Conservation (phyloP, 768 basidiomycete genomes). For the Dictyophora rubrovolvata region DNA sequence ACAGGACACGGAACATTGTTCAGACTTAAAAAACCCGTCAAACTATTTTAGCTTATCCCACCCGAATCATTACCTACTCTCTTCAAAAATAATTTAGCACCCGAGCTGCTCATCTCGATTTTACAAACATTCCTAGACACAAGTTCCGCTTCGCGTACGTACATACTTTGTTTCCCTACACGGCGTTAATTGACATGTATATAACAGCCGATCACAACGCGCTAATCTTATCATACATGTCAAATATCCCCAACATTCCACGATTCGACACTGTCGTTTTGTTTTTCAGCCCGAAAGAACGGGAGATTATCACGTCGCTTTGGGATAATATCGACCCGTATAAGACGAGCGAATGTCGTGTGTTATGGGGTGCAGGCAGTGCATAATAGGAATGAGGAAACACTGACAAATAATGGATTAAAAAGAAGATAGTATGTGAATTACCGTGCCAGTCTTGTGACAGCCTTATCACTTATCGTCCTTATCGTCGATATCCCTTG, state of each 20-base stretch:
- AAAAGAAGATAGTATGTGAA: no score
- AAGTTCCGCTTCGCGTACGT: not conserved
- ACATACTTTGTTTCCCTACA: not conserved
- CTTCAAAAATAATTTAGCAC: constrained; percentile 64
- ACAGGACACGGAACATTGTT: no score
- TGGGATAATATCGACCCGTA: not conserved
- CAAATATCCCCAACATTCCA: constrained; percentile 40
- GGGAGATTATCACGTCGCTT: constrained; percentile 12
- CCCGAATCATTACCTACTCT: constrained; percentile 47
- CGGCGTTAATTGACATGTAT: not conserved
- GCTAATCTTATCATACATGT: constrained; percentile 37
- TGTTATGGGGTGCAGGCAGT: not conserved
- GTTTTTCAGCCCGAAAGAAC: constrained; percentile 53
- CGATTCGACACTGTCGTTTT: constrained; percentile 55
- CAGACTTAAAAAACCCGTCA: no score
- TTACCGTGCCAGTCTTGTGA: no score
- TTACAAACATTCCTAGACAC: constrained; percentile 34
- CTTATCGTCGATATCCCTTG: no score
- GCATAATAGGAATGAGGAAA: no score
- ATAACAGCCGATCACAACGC: constrained; percentile 12
- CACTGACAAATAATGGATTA: no score
- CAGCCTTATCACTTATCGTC: no score
- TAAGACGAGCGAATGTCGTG: not conserved
- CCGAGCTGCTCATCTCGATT: constrained; percentile 47
- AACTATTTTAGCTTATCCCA: constrained; percentile 38